These are phyloP conservation scores for Begonia masoniana DNA, from an alignment of 306 rosid species.

Conservation along the genomic window DNA sequence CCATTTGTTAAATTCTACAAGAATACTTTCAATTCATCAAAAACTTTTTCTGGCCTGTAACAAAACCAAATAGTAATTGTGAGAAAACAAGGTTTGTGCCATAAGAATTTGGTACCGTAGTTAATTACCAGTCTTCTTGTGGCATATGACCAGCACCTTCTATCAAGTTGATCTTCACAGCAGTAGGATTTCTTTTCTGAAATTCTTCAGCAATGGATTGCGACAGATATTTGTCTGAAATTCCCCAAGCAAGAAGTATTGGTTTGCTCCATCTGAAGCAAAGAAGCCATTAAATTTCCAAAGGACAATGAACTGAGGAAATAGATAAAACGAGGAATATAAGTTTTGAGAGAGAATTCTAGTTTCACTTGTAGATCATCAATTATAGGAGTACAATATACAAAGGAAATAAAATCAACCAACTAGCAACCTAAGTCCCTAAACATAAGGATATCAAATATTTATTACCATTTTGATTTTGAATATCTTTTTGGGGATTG, in stretches of 20 bases:
- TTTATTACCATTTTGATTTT: too few relatives aligned
- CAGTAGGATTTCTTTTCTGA: slow-evolving; percentile 38
- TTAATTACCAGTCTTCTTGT: too few relatives aligned
- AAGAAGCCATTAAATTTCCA: slow-evolving; percentile 9
- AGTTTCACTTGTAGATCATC: too few relatives aligned
- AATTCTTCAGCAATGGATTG: slow-evolving; percentile 60
- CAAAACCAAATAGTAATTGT: slow-evolving; percentile 3
- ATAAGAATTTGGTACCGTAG: slow-evolving; percentile 4
- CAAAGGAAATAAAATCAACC: too few relatives aligned
- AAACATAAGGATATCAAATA: too few relatives aligned
- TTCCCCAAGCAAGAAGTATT: slow-evolving; percentile 68
- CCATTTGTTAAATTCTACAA: slow-evolving; percentile 24
- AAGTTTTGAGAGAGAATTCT: too few relatives aligned
- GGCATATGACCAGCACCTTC: too few relatives aligned
- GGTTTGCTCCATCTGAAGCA: slow-evolving; percentile 75
- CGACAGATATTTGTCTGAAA: slow-evolving; percentile 30
- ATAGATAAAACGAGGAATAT: too few relatives aligned
- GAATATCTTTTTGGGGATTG: too few relatives aligned
- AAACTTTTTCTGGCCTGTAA: slow-evolving; percentile 96
- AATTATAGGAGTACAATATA: too few relatives aligned
- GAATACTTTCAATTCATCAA: slow-evolving; percentile 51
- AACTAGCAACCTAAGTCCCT: too few relatives aligned
- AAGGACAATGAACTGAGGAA: too few relatives aligned
- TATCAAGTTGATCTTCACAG: slow-evolving; percentile 34
- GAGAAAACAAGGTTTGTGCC: neutral